These are phyloP conservation scores for Colletotrichum lindemuthianum DNA, from an alignment of 2,329 filamentous ascomycete species.

Conservation along the genomic window DNA sequence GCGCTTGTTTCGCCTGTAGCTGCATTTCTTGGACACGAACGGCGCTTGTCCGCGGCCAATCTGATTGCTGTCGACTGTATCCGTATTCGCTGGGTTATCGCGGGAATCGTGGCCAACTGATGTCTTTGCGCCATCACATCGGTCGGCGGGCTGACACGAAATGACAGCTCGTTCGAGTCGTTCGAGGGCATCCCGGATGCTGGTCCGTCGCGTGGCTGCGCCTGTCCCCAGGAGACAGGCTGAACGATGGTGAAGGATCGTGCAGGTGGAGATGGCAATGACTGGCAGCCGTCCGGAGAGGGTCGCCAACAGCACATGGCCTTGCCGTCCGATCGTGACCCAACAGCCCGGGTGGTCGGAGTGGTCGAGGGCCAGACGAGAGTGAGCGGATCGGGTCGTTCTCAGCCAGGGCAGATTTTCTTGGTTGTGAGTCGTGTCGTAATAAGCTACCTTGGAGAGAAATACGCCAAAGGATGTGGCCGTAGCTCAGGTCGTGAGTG, in stretches of 20 bases:
- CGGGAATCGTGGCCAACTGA: too few species aligned
- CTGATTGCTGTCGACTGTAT: background rate
- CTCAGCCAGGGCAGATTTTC: conserved; percentile 16
- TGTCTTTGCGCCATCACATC: too few species aligned
- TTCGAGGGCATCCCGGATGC: too few species aligned
- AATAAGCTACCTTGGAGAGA: conserved; percentile 1
- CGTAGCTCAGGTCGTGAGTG: too few species aligned
- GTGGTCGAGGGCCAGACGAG: conserved; percentile 1
- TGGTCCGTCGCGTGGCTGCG: too few species aligned
- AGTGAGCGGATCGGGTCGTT: conserved; percentile 6
- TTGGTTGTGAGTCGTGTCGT: background rate
- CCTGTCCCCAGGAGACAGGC: too few species aligned
- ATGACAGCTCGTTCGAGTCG: too few species aligned
- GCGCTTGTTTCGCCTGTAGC: background rate
- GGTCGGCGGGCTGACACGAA: too few species aligned
- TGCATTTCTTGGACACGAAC: conserved; percentile 1
- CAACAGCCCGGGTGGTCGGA: conserved; percentile 9
- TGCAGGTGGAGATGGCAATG: conserved; percentile 21
- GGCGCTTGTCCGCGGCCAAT: conserved; percentile 5
- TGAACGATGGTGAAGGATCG: background rate
- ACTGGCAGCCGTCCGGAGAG: background rate
- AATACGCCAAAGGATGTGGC: background rate
- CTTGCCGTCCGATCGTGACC: conserved; percentile 20
- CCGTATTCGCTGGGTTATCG: background rate
- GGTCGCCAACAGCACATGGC: conserved; percentile 5